These are phyloP conservation scores for Zymoseptoria ardabiliae DNA, from an alignment of 2,329 filamentous ascomycete species.

Conservation along the genomic window DNA sequence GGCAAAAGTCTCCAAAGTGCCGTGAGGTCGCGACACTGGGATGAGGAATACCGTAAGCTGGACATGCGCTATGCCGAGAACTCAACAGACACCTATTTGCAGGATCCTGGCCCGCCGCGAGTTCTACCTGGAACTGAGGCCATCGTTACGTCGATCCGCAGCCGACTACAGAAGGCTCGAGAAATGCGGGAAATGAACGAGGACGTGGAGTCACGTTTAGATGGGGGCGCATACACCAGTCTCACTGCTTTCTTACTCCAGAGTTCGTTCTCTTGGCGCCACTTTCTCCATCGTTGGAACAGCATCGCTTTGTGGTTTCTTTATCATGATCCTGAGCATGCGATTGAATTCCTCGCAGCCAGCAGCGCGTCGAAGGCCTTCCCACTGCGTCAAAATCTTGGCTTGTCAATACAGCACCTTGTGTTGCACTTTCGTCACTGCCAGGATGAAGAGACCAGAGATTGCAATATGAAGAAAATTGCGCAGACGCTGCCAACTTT, in stretches of 20 bases:
- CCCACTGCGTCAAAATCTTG: background rate
- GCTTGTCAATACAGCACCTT: background rate
- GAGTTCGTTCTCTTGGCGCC: background rate
- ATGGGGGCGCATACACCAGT: background rate
- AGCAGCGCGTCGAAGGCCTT: background rate
- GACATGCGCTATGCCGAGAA: background rate
- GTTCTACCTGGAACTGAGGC: background rate
- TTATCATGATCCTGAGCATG: constrained; percentile 31
- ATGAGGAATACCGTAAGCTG: background rate
- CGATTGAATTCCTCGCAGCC: constrained; percentile 37
- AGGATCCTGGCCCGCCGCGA: background rate
- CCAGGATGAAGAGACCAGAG: background rate
- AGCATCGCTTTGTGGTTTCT: constrained; percentile 41
- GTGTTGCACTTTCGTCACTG: background rate
- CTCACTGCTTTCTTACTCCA: background rate
- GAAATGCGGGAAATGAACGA: background rate
- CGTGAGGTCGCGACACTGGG: background rate
- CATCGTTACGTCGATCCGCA: background rate
- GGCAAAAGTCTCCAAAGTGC: background rate
- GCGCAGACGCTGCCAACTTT: background rate
- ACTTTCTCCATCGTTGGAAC: constrained; percentile 30
- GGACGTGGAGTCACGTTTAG: background rate
- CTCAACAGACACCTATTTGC: background rate
- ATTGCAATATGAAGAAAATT: background rate
- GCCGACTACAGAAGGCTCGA: background rate